Evolutionary conservation across 805 yeast species (phyloP), one percentile per base, ranked within the genome.

Genomic region (Candida awuae): DNA sequence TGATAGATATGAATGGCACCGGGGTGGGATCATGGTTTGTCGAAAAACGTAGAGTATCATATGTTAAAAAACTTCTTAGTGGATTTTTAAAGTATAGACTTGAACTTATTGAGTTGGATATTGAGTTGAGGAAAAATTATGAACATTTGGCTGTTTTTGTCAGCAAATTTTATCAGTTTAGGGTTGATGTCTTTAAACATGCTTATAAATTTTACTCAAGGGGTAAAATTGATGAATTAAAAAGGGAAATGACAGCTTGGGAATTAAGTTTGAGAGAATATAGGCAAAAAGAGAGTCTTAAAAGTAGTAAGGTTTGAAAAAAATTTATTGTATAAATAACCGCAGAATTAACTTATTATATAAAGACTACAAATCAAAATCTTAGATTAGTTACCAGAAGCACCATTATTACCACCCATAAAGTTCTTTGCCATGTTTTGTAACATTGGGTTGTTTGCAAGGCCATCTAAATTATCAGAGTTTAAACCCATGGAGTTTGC

Each of bases 391-490:
- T 30, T 27, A 43, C 26, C 25, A 19, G 32, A 25, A 18, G 19
- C 30, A 23, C 30, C 27, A 37, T 59, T 59, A 6, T 46, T 38
- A 23, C 75, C 74, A 35, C 84, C 82, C 73, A 80, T 71, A 55
- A 85, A 78, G 52, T 69, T 80, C 41, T 66, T 70, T 25, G 88
- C 92, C 75, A 82, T 63, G 47, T 80, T 73, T 58, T 69, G 77
- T 32, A 86, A 63, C 68, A 77, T 75, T 39, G 95, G 95, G 60
- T 86, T 81, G 61, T 76, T 81, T 84, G 86, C 75, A 56, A 87
- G 53, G 35, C 80, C 84, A 29, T 73, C 66, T 59, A 87, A 58
- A 53, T 53, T 31, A 14, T 66, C 80, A 42, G 77, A 78, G 32
- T 90, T 90, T 39, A 77, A 65, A 20, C 83, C 79, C 59, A 85